A percentile compares a stretch with the other conserved stretches of the same genome.
Evolutionary conservation across 441 rosid species (phyloP).

Genomic region (Manihot esculenta): DNA sequence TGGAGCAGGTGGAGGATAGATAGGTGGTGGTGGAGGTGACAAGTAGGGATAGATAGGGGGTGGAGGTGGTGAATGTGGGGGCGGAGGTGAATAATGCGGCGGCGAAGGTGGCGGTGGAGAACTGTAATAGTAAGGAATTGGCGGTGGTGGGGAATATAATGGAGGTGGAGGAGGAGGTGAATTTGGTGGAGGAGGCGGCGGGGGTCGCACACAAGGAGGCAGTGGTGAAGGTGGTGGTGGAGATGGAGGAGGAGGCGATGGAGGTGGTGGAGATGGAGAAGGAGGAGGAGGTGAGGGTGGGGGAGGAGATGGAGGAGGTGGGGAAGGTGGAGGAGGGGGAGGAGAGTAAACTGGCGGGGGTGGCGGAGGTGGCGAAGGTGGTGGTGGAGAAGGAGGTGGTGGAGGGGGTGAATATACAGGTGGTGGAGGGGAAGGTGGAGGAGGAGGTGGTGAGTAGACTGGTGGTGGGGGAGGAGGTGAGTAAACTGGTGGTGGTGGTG

Average conservation of each 20-base stretch:
- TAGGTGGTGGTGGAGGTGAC: constrained; percentile 43
- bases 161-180: constrained; percentile 50
- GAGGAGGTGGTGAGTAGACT: constrained; percentile 30
- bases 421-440: constrained; percentile 35
- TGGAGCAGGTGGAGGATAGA: constrained; percentile 28
- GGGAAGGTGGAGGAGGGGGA: constrained; percentile 27
- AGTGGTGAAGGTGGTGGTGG: constrained; percentile 30
- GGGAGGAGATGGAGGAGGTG: constrained; percentile 37
- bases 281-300: constrained; percentile 30
- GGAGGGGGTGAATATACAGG: constrained; percentile 38
- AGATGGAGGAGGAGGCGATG: constrained; percentile 19
- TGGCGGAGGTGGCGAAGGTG: constrained; percentile 25
- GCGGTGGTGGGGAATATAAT: constrained; percentile 32
- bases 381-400: constrained; percentile 29
- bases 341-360: constrained; percentile 28
- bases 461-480: constrained; percentile 30
- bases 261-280: constrained; percentile 23
- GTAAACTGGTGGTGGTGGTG: constrained; percentile 19
- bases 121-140: constrained; percentile 27
- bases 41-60: constrained; percentile 41
- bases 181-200: constrained; percentile 40
- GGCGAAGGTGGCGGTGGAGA: constrained; percentile 28
- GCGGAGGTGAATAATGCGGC: constrained; percentile 28
- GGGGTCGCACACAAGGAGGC: constrained; percentile 8
- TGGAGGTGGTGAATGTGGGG: constrained; percentile 41